phyloP scores from a whole-genome alignment of 2,329 filamentous ascomycete species.

The Chaetomium strumarium region DNA sequence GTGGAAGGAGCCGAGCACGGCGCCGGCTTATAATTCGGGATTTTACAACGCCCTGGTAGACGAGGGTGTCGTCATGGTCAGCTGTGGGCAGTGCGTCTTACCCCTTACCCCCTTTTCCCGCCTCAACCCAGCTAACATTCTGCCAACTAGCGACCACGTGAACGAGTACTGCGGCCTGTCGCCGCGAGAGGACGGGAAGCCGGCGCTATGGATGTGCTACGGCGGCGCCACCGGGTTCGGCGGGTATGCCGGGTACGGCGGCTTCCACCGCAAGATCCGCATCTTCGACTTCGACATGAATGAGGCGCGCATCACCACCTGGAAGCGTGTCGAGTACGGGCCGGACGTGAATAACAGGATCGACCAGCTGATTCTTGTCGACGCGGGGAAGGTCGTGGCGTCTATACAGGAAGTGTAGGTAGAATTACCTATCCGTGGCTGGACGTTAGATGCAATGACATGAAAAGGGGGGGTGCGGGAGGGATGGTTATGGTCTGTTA shows the following conservation, averaged over 20 bases:
- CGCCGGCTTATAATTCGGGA: slow-evolving; percentile 83
- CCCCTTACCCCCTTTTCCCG: neutral
- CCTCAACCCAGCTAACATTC: neutral
- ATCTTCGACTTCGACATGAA: slow-evolving; percentile 94
- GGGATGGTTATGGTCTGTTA: neutral
- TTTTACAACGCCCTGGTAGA: slow-evolving; percentile 87
- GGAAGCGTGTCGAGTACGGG: slow-evolving; percentile 79
- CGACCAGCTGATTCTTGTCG: slow-evolving; percentile 62
- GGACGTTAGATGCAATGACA: too few species aligned
- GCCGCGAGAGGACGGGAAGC: slow-evolving; percentile 46
- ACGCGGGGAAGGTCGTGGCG: slow-evolving; percentile 46
- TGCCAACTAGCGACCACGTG: slow-evolving; percentile 69
- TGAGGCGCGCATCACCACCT: slow-evolving; percentile 79
- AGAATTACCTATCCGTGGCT: too few species aligned
- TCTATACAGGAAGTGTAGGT: slow-evolving; percentile 28
- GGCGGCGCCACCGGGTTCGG: slow-evolving; percentile 88
- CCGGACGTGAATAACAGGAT: slow-evolving; percentile 55
- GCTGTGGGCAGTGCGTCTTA: slow-evolving; percentile 72
- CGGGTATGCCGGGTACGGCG: slow-evolving; percentile 87
- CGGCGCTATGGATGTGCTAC: slow-evolving; percentile 96
- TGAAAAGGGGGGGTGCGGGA: too few species aligned
- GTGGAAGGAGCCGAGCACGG: slow-evolving; percentile 79
- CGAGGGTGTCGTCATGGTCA: slow-evolving; percentile 78
- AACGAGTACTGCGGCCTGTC: slow-evolving; percentile 92
- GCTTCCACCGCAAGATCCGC: slow-evolving; percentile 75